Percentiles rank a stretch among this genome's conserved stretches.
Evolutionary conservation across 148 eudicot genomes (phyloP).

Genomic region (Amaranthus palmeri): DNA sequence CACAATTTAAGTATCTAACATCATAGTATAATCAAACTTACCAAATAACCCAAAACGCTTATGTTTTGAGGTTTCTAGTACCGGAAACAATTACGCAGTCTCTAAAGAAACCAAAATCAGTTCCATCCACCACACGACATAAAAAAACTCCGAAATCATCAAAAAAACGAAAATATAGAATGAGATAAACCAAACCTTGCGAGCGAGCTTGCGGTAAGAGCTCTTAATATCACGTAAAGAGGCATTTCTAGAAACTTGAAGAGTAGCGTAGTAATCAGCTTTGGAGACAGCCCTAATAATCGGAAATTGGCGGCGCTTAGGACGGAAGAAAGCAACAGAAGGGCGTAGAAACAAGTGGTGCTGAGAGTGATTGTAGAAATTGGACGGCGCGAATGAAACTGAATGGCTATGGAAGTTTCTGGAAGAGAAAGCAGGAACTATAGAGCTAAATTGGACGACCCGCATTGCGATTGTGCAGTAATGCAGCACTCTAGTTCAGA

Average conservation of each 20-base stretch:
- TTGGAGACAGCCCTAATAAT: slow-evolving; percentile 25
- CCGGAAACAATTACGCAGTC: neutral
- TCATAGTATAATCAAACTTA: neutral
- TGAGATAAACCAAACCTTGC: slow-evolving; percentile 44
- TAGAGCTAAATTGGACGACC: too few relatives aligned
- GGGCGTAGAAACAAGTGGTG: slow-evolving; percentile 7
- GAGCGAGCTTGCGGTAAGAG: slow-evolving; percentile 79
- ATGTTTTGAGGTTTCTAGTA: neutral
- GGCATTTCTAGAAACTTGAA: slow-evolving; percentile 57
- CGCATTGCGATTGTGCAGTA: too few relatives aligned
- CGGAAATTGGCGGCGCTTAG: slow-evolving; percentile 3
- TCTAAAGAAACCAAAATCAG: too few relatives aligned
- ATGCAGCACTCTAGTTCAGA: too few relatives aligned
- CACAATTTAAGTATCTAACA: neutral
- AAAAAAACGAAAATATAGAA: neutral
- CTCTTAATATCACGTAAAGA: slow-evolving; percentile 63
- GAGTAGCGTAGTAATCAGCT: slow-evolving; percentile 52
- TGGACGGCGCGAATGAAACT: neutral
- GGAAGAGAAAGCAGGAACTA: neutral
- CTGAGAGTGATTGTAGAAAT: neutral
- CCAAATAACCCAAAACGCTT: neutral
- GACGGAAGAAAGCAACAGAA: neutral
- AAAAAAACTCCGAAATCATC: neutral
- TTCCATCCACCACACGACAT: neutral
- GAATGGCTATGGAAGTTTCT: neutral